Base-by-base conservation (phyloP, 2,329 filamentous ascomycete genomes). In the Colletotrichum brevisporum region DNA sequence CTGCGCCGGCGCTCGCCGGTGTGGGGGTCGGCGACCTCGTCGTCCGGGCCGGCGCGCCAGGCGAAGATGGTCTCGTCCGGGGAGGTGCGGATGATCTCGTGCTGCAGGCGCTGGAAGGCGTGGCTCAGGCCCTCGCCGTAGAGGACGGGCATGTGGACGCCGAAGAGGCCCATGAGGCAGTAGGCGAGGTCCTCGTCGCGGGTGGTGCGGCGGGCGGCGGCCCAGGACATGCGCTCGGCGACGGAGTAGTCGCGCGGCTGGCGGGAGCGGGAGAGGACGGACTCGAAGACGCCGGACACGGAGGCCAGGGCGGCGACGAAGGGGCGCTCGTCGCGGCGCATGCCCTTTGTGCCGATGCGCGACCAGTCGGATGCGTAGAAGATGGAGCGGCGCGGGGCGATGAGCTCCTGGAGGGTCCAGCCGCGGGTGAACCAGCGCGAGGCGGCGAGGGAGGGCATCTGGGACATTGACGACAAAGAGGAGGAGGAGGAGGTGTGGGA, bases 191-290 rank as follows among this genome's bases (percentile, higher is more conserved):
- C 75, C 55, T 77, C 72, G 58, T 48, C 13, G 12, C 72, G 67
- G 6, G 71, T 76, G 4, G 73, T 76, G 56, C 65, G 36, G 36
- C 76, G 67, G 2, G 60, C 62, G 1, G 76, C 70, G 48, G 74
- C 75, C 77, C 76, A 78, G 13, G 72, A 75, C 76, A 78, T 78
- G 64, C 74, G 73, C n/a, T 67, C 54, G 13, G 76, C 74, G 41
- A 77, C 57, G 64, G 72, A 73, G 48, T 70, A 71, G 36, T 63
- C 45, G 31, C 69, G 57, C 58, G 75, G 66, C 59, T 73, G 50
- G 2, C 47, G 54, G 12, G 55, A 21, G 12, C 51, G 43, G 50
- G 61, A 39, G 43, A 69, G 67, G 16, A 69, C 67, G 6, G 55
- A 61, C 51, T 69, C 67, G 43, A 67, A 67, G 12, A 69, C 53